A percentile compares a stretch with the other conserved stretches of the same genome.
Evolutionary conservation across 352 stramenopile species (phyloP).

Genomic region (Phytophthora citrophthora): DNA sequence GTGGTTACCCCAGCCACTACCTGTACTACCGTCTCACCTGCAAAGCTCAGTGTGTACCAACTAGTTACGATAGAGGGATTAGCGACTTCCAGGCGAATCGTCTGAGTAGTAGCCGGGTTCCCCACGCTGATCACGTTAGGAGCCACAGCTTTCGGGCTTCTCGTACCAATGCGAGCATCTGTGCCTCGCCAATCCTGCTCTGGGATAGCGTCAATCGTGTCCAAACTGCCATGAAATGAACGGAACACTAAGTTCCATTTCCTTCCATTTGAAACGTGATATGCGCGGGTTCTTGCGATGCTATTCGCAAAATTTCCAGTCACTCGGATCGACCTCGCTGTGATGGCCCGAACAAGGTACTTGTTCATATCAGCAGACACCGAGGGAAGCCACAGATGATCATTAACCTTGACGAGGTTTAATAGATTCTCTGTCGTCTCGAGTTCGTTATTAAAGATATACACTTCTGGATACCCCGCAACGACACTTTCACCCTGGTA

Average conservation of each 20-base stretch:
- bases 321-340: slow-evolving; percentile 50
- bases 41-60: slow-evolving; percentile 64
- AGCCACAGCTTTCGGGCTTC: slow-evolving; percentile 38
- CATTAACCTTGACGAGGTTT: slow-evolving; percentile 31
- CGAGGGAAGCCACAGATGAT: slow-evolving; percentile 65
- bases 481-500: slow-evolving; percentile 48
- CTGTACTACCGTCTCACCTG: slow-evolving; percentile 37
- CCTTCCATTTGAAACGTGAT: slow-evolving; percentile 51
- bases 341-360: slow-evolving; percentile 41
- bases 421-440: slow-evolving; percentile 67
- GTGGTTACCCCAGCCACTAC: slow-evolving; percentile 2
- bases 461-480: slow-evolving; percentile 37
- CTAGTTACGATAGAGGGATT: background rate
- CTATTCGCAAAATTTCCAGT: slow-evolving; percentile 50
- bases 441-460: slow-evolving; percentile 70
- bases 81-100: slow-evolving; percentile 55
- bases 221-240: slow-evolving; percentile 61
- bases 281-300: slow-evolving; percentile 43
- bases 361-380: slow-evolving; percentile 52
- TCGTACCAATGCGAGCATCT: slow-evolving; percentile 52
- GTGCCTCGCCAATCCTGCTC: slow-evolving; percentile 68
- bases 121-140: slow-evolving; percentile 55
- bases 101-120: slow-evolving; percentile 61
- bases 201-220: slow-evolving; percentile 66
- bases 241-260: slow-evolving; percentile 77